Base-by-base conservation (phyloP, 2,329 filamentous ascomycete species). In the Atkinsonella texensis region DNA sequence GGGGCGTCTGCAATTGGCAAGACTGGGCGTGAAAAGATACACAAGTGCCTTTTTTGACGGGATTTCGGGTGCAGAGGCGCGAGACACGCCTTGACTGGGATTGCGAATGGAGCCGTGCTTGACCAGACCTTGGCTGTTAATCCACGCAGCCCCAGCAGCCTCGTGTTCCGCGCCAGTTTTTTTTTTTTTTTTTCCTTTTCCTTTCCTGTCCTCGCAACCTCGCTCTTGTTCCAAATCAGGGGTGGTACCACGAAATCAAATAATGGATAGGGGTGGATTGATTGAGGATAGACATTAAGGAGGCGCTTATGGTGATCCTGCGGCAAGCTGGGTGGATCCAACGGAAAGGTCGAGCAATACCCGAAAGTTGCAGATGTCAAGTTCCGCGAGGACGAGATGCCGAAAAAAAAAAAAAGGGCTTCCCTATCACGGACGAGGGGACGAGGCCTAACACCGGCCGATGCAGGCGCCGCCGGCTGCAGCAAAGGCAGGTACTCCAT, bases 21-120 rank as follows among this genome's bases (percentile, higher is more conserved):
- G 40, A 35, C 38, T 51, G 45, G 52, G 45, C 33, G 52, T 48
- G 49, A 41, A 46, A 20, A 46, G 40, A 44, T 35, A 50, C 48
- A 32, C 45, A 8, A 42, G 39, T 46, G 31, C 31, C 15, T n/a
- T 32, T 51, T 51, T 49, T 51, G 52, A 51, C 38, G 46, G 52
- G 52, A 47, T 52, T 49, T 35, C 52, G 52, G 52, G 52, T 52
- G 43, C 49, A 52, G 43, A 49, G 45, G 52, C 52, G 52, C 52
- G 52, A 54, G 52, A 54, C 52, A 54, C 52, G 31, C 52, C 49
- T 48, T 48, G 49, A 52, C 52, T 54, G 46, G 52, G 52, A 39
- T 49, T 49, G 46, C 18, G 35, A 49, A 46, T 46, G 46, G 49
- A 52, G 41, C 46, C 49, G 41, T 51, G 49, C 46, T 49, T 15